Conservation (phyloP, 192 early-diverging fungal genomes). For the Backusella mclennaniae region DNA sequence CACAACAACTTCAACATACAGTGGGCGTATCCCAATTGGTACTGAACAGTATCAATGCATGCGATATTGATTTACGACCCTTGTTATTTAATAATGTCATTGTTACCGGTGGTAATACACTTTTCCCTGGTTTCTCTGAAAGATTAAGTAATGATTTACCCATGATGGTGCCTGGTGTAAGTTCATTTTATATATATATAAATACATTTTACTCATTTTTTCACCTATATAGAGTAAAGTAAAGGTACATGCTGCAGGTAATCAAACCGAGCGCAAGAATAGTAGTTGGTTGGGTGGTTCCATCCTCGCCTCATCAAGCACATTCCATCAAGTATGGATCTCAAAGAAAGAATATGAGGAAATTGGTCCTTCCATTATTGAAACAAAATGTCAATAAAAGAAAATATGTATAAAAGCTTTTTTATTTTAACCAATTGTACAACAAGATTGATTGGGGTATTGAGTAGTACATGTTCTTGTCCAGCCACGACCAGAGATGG, state of each 20-base stretch:
- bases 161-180: conserved; percentile 65
- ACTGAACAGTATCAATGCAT: conserved; percentile 64
- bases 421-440: not conserved
- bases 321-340: conserved; percentile 98
- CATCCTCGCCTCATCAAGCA: conserved; percentile 88
- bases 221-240: conserved; percentile 58
- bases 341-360: conserved; percentile 96
- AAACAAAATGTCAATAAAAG: conserved; percentile 77
- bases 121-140: conserved; percentile 86
- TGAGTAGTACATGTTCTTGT: too few relatives aligned
- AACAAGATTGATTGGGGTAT: too few relatives aligned
- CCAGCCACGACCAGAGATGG: too few relatives aligned
- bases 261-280: conserved; percentile 81
- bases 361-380: conserved; percentile 76
- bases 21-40: conserved; percentile 73
- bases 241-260: conserved; percentile 76
- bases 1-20: conserved; percentile 31
- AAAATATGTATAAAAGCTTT: not conserved
- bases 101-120: conserved; percentile 87
- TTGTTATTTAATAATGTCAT: conserved; percentile 79
- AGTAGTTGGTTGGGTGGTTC: conserved; percentile 96
- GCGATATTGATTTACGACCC: conserved; percentile 89
- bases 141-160: conserved; percentile 72
- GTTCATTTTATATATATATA: not conserved
- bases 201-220: not conserved